A percentile compares a stretch with the other conserved stretches of the same genome.
Conservation (phyloP, 176 grass and related monocot genomes). For the Rhynchospora tenuis region DNA sequence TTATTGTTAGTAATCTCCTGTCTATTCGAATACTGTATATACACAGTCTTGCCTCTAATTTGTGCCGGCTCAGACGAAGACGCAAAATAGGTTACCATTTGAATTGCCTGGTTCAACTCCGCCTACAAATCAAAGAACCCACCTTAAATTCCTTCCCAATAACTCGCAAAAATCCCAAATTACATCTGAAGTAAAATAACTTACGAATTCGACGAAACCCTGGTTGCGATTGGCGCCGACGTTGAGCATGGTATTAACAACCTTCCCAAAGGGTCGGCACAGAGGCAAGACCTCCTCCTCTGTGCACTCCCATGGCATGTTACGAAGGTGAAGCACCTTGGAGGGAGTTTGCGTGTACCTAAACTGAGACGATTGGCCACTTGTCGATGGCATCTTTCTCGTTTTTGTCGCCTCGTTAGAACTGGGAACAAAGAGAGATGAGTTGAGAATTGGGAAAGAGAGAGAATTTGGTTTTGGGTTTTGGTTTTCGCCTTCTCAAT, state of each 20-base stretch:
- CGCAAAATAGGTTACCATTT: conserved; percentile 91
- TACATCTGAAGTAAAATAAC: background rate
- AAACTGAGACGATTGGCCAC: conserved; percentile 56
- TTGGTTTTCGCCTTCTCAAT: background rate
- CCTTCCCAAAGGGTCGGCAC: conserved; percentile 80
- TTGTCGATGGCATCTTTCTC: conserved; percentile 61
- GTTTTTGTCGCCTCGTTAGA: background rate
- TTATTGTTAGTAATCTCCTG: conserved; percentile 97
- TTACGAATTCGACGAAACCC: conserved; percentile 96
- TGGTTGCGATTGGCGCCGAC: conserved; percentile 95
- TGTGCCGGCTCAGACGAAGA: conserved; percentile 83
- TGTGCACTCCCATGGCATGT: conserved; percentile 93
- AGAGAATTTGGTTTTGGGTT: background rate
- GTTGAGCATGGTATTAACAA: conserved; percentile 97
- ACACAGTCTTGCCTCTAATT: conserved; percentile 96
- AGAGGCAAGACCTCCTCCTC: conserved; percentile 92
- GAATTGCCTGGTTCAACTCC: conserved; percentile 89
- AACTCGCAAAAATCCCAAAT: background rate
- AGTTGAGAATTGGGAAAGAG: conserved; percentile 28
- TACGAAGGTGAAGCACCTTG: conserved; percentile 96
- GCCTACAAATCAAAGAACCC: conserved; percentile 41
- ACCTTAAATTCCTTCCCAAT: background rate
- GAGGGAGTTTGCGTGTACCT: conserved; percentile 94
- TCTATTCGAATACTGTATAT: conserved; percentile 90
- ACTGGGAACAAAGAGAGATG: background rate